These are phyloP conservation scores for Microsporum audouinii DNA, from an alignment of 2,329 filamentous ascomycete species.

Conservation along the genomic window DNA sequence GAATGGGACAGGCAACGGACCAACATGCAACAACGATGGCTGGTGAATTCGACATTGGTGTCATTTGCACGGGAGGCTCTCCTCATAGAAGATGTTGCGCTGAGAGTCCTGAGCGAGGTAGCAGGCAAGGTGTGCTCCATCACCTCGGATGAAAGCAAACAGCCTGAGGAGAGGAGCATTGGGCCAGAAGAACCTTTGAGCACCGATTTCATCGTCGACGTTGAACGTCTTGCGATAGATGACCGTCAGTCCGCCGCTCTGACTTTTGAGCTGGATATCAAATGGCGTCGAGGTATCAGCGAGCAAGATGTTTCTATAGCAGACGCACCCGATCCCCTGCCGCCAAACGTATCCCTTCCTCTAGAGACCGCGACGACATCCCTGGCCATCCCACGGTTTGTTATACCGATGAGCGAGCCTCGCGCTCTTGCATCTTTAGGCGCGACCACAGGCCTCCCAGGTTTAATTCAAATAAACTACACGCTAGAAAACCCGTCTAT, in stretches of 20 bases:
- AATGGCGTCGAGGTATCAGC: conserved; percentile 54
- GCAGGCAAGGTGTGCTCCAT: conserved; percentile 51
- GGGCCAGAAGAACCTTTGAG: conserved; percentile 58
- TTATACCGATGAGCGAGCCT: conserved; percentile 72
- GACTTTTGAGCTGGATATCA: conserved; percentile 62
- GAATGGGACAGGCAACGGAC: conserved; percentile 26
- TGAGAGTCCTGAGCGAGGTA: conserved; percentile 50
- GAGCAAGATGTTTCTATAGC: conserved; percentile 20
- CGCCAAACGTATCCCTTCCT: background rate
- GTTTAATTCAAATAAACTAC: conserved; percentile 44
- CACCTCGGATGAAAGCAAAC: conserved; percentile 9
- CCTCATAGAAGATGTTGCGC: conserved; percentile 51
- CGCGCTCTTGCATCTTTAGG: conserved; percentile 55
- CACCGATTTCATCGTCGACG: conserved; percentile 59
- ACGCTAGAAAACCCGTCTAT: conserved; percentile 87
- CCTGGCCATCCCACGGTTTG: conserved; percentile 67
- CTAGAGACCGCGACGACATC: conserved; percentile 43
- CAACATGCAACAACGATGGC: conserved; percentile 73
- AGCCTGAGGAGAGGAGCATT: conserved; percentile 36
- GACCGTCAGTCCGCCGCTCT: conserved; percentile 65
- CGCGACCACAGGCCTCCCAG: conserved; percentile 24
- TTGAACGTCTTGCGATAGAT: conserved; percentile 68
- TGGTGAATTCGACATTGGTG: conserved; percentile 56
- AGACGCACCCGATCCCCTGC: background rate
- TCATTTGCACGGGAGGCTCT: conserved; percentile 62